Percentiles rank a stretch among this genome's conserved stretches.
Conservation (phyloP, 768 basidiomycete genomes). For the Megacollybia marginata region DNA sequence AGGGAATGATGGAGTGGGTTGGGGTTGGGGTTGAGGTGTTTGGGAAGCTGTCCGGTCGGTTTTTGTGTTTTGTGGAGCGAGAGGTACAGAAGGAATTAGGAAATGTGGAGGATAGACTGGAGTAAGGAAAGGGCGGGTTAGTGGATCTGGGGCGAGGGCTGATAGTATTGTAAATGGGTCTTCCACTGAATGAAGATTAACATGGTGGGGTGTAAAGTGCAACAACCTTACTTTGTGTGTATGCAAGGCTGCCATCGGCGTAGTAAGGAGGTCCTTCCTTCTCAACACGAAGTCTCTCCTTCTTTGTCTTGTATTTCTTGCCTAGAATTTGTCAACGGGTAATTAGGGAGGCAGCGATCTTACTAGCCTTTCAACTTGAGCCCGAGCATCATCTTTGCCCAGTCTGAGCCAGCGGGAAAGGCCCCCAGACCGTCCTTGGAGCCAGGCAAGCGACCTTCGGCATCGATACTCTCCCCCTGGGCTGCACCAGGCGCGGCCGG, state of each 20-base stretch:
- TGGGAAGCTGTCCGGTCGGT: constrained; percentile 3
- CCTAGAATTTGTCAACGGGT: constrained; percentile 28
- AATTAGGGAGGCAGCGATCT: not conserved
- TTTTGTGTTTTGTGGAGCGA: constrained; percentile 3
- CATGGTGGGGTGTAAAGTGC: not conserved
- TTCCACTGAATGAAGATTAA: constrained; percentile 46
- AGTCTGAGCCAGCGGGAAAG: constrained; percentile 64
- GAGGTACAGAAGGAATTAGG: constrained; percentile 10
- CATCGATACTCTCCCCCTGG: constrained; percentile 48
- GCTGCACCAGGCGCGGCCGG: constrained; percentile 17
- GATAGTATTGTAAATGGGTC: constrained; percentile 69
- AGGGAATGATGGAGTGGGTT: constrained; percentile 15
- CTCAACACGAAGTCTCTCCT: constrained; percentile 71
- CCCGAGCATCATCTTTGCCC: constrained; percentile 65
- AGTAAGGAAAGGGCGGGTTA: constrained; percentile 44
- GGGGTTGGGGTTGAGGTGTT: constrained; percentile 13
- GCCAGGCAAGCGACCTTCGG: constrained; percentile 68
- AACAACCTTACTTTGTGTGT: constrained; percentile 49
- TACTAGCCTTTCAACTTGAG: constrained; percentile 65
- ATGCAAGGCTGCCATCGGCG: constrained; percentile 77
- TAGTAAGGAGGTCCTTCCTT: constrained; percentile 64
- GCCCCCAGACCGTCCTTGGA: constrained; percentile 66
- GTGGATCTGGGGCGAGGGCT: constrained; percentile 51
- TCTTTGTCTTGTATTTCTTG: constrained; percentile 76
- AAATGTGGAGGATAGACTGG: constrained; percentile 46